Percentiles rank a stretch among this genome's conserved stretches.
phyloP scores from a whole-genome alignment of 108 stramenopile species.

The Nitzschia putrida region DNA sequence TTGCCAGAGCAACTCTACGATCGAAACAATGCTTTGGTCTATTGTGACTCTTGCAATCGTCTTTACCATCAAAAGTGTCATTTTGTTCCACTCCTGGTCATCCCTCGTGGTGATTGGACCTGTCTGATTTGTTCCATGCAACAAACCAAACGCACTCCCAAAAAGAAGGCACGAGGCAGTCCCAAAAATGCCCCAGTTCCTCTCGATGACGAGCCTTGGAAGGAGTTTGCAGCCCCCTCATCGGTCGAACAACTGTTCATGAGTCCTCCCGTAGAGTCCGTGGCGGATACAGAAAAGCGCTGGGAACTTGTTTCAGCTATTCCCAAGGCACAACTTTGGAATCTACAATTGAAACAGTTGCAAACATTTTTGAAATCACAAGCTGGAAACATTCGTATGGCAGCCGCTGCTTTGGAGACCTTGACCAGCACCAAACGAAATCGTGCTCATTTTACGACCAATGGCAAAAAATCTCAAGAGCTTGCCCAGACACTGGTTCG shows the following conservation, averaged over 20 bases:
- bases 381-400: conserved; percentile 32
- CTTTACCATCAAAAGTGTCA: conserved; percentile 89
- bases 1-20: conserved; percentile 67
- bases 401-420: conserved; percentile 32
- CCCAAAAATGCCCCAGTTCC: conserved; percentile 1
- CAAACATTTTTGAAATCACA: conserved; percentile 34
- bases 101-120: conserved; percentile 76
- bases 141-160: conserved; percentile 18
- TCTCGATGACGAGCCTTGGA: not conserved
- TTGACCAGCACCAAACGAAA: conserved; percentile 38
- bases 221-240: conserved; percentile 8
- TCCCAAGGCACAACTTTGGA: conserved; percentile 38
- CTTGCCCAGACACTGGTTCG: conserved; percentile 61
- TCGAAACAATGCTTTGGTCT: conserved; percentile 72
- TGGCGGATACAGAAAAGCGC: conserved; percentile 6
- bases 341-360: conserved; percentile 26
- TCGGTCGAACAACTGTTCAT: conserved; percentile 9
- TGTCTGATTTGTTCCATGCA: conserved; percentile 68
- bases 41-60: conserved; percentile 82
- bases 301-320: conserved; percentile 24
- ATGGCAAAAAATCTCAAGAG: conserved; percentile 55
- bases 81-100: conserved; percentile 72
- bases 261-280: conserved; percentile 5
- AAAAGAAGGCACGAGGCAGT: not conserved
- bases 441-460: conserved; percentile 14